These are phyloP conservation scores for Russula emetica DNA, from an alignment of 768 basidiomycete species.

Conservation along the genomic window DNA sequence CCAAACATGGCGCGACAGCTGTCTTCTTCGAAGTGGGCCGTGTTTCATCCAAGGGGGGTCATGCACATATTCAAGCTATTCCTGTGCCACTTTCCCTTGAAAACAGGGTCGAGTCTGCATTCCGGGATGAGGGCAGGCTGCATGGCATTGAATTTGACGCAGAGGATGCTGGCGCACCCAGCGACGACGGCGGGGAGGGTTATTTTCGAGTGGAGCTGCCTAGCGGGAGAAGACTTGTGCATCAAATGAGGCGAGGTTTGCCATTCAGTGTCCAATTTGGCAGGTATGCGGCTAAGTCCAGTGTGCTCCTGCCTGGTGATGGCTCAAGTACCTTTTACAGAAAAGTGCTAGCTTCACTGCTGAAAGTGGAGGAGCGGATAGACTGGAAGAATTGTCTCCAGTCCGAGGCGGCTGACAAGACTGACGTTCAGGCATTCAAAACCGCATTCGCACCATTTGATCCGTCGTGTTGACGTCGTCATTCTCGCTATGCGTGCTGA, in stretches of 20 bases:
- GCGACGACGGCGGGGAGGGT: constrained; percentile 53
- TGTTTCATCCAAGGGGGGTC: constrained; percentile 79
- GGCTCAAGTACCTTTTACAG: constrained; percentile 41
- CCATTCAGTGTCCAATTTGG: constrained; percentile 93
- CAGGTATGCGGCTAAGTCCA: constrained; percentile 50
- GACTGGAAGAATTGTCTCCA: constrained; percentile 92
- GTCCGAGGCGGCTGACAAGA: constrained; percentile 78
- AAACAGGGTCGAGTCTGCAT: constrained; percentile 63
- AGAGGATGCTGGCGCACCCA: constrained; percentile 61
- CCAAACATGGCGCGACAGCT: constrained; percentile 58
- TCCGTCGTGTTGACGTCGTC: constrained; percentile 37
- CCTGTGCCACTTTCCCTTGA: constrained; percentile 66
- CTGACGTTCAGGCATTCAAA: constrained; percentile 82
- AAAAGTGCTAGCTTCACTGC: constrained; percentile 72
- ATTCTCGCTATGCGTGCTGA: not conserved
- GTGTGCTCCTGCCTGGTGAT: not conserved
- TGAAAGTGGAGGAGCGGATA: constrained; percentile 70
- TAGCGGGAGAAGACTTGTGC: constrained; percentile 78
- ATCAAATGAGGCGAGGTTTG: constrained; percentile 70
- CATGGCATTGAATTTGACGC: constrained; percentile 71
- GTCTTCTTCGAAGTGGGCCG: constrained; percentile 89
- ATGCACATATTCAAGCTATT: constrained; percentile 87
- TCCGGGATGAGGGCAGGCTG: constrained; percentile 62
- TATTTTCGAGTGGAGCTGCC: constrained; percentile 94
- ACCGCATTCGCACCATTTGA: constrained; percentile 73